These are phyloP conservation scores for Colletotrichum brevisporum DNA, from an alignment of 2,329 filamentous ascomycete species.

Conservation along the genomic window DNA sequence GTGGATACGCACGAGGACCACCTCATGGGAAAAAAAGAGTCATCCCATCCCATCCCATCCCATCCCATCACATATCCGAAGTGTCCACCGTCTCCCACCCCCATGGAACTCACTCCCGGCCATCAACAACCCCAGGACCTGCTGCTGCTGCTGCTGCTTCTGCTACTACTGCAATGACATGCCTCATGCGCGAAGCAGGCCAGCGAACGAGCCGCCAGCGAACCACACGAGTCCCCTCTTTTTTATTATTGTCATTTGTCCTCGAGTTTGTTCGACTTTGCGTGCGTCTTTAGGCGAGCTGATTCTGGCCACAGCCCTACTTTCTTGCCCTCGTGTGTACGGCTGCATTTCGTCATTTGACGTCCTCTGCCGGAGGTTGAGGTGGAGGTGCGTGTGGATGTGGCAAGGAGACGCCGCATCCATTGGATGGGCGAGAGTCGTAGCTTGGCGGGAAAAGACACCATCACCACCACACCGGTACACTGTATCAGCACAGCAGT, in stretches of 20 bases:
- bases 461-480: slow-evolving; percentile 4
- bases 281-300: slow-evolving; percentile 14
- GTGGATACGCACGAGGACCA: neutral
- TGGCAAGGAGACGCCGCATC: neutral
- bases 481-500: too few species aligned
- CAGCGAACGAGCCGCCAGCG: neutral
- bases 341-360: neutral
- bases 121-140: too few species aligned
- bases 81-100: neutral
- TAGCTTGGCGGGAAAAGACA: neutral
- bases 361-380: neutral
- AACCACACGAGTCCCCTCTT: neutral
- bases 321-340: slow-evolving; percentile 22
- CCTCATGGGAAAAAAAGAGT: slow-evolving; percentile 23
- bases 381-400: slow-evolving; percentile 16
- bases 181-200: slow-evolving; percentile 21
- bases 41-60: slow-evolving; percentile 3
- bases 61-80: neutral
- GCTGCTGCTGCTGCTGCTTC: too few species aligned
- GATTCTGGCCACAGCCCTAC: slow-evolving; percentile 24
- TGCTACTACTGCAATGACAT: slow-evolving; percentile 21
- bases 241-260: too few species aligned
- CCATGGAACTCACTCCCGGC: neutral
- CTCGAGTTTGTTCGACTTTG: neutral
- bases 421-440: neutral